These are phyloP conservation scores for Spinacia oleracea DNA, from an alignment of 179 eudicot species.

Conservation along the genomic window DNA sequence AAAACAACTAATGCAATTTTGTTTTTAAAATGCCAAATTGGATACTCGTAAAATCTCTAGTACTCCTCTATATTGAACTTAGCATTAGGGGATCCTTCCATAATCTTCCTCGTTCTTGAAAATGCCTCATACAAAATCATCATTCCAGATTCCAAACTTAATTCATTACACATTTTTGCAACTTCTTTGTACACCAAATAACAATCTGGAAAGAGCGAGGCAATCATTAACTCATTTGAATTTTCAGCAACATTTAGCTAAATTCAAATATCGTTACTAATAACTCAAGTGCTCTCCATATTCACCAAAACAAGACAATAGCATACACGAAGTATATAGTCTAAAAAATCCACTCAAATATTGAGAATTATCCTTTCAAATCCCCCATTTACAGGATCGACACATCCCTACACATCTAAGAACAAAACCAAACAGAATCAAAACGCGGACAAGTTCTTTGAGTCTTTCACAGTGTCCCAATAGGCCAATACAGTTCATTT, in stretches of 20 bases:
- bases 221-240: background rate
- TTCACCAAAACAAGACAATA: background rate
- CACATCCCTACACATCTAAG: background rate
- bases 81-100: constrained; percentile 35
- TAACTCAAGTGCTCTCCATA: background rate
- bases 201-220: constrained; percentile 16
- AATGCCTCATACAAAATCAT: constrained; percentile 38
- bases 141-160: constrained; percentile 32
- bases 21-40: background rate
- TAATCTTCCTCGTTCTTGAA: constrained; percentile 35
- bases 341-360: background rate
- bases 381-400: background rate
- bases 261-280: background rate
- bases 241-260: background rate
- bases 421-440: background rate
- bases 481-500: background rate
- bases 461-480: background rate
- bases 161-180: constrained; percentile 18
- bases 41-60: constrained; percentile 39
- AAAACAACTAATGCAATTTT: constrained; percentile 1
- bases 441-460: background rate
- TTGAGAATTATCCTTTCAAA: background rate
- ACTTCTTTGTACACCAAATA: background rate
- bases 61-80: constrained; percentile 38
- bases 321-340: background rate